phyloP scores from a whole-genome alignment of 2,329 filamentous ascomycete species.

The Fonsecaea multimorphosa region DNA sequence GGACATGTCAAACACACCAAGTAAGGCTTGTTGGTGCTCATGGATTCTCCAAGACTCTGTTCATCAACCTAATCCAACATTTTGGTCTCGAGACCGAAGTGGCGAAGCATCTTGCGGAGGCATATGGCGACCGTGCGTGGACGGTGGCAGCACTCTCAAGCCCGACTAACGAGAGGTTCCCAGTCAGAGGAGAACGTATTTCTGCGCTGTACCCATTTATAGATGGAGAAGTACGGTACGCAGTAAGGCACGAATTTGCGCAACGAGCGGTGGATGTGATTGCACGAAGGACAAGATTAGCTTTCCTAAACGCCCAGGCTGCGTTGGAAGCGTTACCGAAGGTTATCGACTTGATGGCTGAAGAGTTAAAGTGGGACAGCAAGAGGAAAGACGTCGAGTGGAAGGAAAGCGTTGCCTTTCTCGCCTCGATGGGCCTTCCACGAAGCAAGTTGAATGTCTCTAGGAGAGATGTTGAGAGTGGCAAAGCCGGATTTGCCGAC shows the following conservation, averaged over 20 bases:
- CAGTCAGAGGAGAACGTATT: slow-evolving; percentile 80
- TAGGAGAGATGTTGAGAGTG: slow-evolving; percentile 64
- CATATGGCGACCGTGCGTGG: slow-evolving; percentile 93
- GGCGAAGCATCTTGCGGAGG: slow-evolving; percentile 82
- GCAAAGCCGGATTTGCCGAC: slow-evolving; percentile 55
- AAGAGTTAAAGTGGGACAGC: slow-evolving; percentile 79
- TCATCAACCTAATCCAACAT: slow-evolving; percentile 94
- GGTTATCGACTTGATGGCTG: slow-evolving; percentile 87
- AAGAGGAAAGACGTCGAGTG: slow-evolving; percentile 79
- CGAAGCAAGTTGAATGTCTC: slow-evolving; percentile 62
- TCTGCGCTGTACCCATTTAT: slow-evolving; percentile 85
- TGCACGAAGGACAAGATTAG: slow-evolving; percentile 80
- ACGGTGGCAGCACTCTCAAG: slow-evolving; percentile 80
- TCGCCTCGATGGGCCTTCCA: slow-evolving; percentile 67
- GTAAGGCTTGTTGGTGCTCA: slow-evolving; percentile 83
- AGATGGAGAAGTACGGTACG: slow-evolving; percentile 89
- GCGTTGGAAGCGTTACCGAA: slow-evolving; percentile 82
- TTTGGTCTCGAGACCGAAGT: slow-evolving; percentile 92
- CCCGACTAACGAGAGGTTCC: slow-evolving; percentile 79
- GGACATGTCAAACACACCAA: slow-evolving; percentile 81
- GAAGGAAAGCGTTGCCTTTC: slow-evolving; percentile 68
- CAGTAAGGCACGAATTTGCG: slow-evolving; percentile 86
- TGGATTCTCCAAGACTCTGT: slow-evolving; percentile 86
- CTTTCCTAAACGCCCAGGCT: slow-evolving; percentile 91
- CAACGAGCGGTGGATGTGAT: slow-evolving; percentile 89